phyloP scores from a whole-genome alignment of 1,139 yeast species.

The Geotrichum macrosporum region DNA sequence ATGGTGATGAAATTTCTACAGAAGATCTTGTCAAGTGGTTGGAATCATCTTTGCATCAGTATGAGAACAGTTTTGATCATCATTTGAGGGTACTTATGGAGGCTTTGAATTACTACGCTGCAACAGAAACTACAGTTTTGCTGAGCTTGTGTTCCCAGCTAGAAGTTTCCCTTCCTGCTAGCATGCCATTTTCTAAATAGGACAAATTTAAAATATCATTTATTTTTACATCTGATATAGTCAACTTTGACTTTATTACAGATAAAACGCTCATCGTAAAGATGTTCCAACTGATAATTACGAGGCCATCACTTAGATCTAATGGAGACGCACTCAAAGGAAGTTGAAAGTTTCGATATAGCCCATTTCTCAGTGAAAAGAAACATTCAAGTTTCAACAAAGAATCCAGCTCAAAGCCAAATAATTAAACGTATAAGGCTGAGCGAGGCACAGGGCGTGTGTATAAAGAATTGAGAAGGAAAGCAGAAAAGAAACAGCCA shows the following conservation, averaged over 20 bases:
- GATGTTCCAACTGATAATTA: constrained; percentile 12
- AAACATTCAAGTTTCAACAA: not conserved
- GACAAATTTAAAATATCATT: too few species aligned
- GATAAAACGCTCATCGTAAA: too few species aligned
- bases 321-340: constrained; percentile 14
- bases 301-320: constrained; percentile 14
- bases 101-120: constrained; percentile 56
- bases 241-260: too few species aligned
- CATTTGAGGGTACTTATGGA: constrained; percentile 52
- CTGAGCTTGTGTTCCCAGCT: constrained; percentile 51
- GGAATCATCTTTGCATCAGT: constrained; percentile 48
- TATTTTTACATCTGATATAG: too few species aligned
- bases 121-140: constrained; percentile 57
- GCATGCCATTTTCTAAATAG: constrained; percentile 7
- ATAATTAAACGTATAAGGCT: constrained; percentile 7
- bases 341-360: constrained; percentile 6
- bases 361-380: constrained; percentile 6
- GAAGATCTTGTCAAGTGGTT: constrained; percentile 36
- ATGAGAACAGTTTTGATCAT: constrained; percentile 53
- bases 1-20: constrained; percentile 37
- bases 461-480: not conserved
- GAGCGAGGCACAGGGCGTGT: constrained; percentile 16
- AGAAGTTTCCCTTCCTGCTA: constrained; percentile 35
- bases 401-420: constrained; percentile 14
- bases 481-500: not conserved